These are phyloP conservation scores for Floccularia luteovirens DNA, from an alignment of 768 basidiomycete species.

Conservation along the genomic window DNA sequence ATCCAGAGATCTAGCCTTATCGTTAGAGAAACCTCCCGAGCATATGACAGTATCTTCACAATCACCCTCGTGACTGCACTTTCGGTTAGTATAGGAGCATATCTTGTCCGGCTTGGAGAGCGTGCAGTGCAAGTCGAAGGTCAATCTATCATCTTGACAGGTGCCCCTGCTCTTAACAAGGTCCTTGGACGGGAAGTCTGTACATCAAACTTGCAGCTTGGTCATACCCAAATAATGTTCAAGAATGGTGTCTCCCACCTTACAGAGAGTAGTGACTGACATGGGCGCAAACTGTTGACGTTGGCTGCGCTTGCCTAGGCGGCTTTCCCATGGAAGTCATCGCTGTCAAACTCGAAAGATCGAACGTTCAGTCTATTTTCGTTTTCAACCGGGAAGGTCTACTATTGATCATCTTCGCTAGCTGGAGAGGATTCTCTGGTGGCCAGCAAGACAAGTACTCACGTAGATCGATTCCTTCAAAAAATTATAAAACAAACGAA, in stretches of 20 bases:
- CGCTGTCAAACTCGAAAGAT: conserved; percentile 95
- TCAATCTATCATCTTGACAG: conserved; percentile 98
- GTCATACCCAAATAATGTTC: conserved; percentile 99
- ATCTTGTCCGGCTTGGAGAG: conserved; percentile 96
- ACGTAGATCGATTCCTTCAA: no score
- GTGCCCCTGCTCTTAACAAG: conserved; percentile 95
- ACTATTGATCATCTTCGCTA: conserved; percentile 97
- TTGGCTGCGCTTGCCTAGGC: conserved; percentile 91
- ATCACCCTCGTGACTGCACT: conserved; percentile 98
- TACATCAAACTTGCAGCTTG: conserved; percentile 96
- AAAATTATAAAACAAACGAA: no score
- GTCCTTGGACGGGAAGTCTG: conserved; percentile 98
- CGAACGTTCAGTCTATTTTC: conserved; percentile 95
- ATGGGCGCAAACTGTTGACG: conserved; percentile 99
- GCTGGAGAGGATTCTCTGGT: conserved; percentile 99
- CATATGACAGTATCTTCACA: conserved; percentile 99
- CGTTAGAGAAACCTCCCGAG: conserved; percentile 95
- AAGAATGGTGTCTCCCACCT: conserved; percentile 99
- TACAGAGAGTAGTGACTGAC: conserved; percentile 89
- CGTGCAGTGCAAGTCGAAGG: conserved; percentile 98
- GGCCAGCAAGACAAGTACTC: conserved; percentile 99
- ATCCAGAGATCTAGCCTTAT: conserved; percentile 96
- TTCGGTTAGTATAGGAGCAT: conserved; percentile 98
- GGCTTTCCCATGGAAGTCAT: conserved; percentile 98
- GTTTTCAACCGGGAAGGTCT: conserved; percentile 97